These are phyloP conservation scores for Handroanthus guayacan DNA, from an alignment of 257 asterid species.

Conservation along the genomic window DNA sequence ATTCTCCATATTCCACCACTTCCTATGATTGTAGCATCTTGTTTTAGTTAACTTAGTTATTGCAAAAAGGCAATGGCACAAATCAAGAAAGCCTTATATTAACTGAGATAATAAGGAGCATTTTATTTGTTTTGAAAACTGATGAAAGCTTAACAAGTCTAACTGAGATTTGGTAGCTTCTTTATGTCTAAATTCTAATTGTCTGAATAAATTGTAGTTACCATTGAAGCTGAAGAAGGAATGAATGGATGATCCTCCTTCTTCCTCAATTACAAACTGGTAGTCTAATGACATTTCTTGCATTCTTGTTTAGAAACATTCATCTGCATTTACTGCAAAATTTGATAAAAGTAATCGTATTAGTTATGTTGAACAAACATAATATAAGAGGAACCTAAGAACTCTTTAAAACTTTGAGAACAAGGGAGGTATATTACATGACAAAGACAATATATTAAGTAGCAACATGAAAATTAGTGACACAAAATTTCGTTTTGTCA, in stretches of 20 bases:
- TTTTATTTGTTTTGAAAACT: background rate
- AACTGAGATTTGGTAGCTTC: background rate
- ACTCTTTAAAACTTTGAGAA: too few species aligned
- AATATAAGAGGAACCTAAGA: background rate
- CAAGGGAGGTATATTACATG: too few species aligned
- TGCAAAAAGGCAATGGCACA: too few species aligned
- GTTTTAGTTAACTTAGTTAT: background rate
- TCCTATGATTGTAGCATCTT: slow-evolving; percentile 37
- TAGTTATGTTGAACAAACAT: background rate
- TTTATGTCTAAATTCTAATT: background rate
- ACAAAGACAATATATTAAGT: too few species aligned
- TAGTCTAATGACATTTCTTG: slow-evolving; percentile 74
- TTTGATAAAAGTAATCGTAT: too few species aligned
- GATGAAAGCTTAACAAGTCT: background rate
- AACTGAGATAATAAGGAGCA: too few species aligned
- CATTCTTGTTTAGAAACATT: slow-evolving; percentile 79
- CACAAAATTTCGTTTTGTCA: too few species aligned
- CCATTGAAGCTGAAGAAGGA: slow-evolving; percentile 80
- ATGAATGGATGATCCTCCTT: slow-evolving; percentile 70
- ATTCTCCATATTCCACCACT: slow-evolving; percentile 64
- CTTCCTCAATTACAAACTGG: slow-evolving; percentile 72
- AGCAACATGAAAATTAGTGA: too few species aligned
- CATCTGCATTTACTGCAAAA: slow-evolving; percentile 69
- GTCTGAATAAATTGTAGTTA: slow-evolving; percentile 28
- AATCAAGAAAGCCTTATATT: too few species aligned